Base-by-base conservation (phyloP, 495 filamentous ascomycete genomes). In the Podospora anserina region DNA sequence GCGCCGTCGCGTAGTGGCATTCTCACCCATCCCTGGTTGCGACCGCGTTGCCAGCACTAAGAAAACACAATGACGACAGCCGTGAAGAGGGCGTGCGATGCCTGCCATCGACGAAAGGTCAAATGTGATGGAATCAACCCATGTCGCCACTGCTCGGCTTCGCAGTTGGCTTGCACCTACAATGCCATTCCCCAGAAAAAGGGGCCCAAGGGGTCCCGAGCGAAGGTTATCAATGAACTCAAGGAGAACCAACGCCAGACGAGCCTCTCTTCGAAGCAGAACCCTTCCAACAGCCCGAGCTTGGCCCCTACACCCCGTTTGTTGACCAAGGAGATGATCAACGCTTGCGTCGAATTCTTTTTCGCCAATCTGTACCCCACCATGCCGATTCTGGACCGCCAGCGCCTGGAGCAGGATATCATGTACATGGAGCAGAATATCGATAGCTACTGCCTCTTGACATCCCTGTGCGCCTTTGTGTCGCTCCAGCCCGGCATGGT, bases 131-230 rank as follows among this genome's bases (percentile, higher is more conserved):
- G 86, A 64, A 82, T 87, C 73, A 87, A 85, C 72, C 87, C 89
- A n/a, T 92, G 90, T 77, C 86, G 85, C 59, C 90, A 91, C 75
- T 93, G 91, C 77, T 81, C 82, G 30, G 82, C 84, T 26, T 88
- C 89, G 7, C 87, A 88, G 64, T 80, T 95, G 34, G 82, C 82
- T 3, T 94, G 92, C 82, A 93, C 90, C 19, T 92, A 91, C 83
- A 88, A 92, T 80, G 86, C 90, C n/a, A 88, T 93, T 59, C 91
- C 90, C 0, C 91, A 92, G 79, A 94, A 93, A 81, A 93, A 94
- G 79, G 92, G 92, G 0, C 91, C 91, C 39, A 94, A 94, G 78
- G 91, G 91, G 66, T 90, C 87, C 71, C 81, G 91, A 64, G 91
- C 92, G 55, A 94, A 92, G 79, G 88, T 94, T 63, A 92, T 96